Evolutionary conservation across 1,284 basidiomycete genomes (phyloP), one percentile per base, ranked within the genome.

Genomic region (Papiliotrema fonsecae): DNA sequence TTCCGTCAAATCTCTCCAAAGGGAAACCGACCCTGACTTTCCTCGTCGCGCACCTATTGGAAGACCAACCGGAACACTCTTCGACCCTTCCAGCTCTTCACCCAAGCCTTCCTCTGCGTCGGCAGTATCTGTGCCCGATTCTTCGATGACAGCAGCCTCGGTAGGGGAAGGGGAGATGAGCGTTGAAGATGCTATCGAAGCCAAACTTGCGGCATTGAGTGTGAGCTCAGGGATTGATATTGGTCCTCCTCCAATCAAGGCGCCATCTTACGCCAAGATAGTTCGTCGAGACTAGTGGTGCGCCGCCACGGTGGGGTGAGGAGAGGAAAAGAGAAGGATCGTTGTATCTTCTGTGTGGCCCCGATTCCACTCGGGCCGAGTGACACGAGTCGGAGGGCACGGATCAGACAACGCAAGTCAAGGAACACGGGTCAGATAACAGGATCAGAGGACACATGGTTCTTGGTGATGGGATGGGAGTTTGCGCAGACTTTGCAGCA

Each of bases 181-280:
- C 14, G 36, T 56, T 1, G 65, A 64, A 28, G 67, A 69, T n/a
- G 48, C 56, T 6, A 64, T 71, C 35, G 69, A 71, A 55, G 69
- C 63, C 2, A 64, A 59, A 30, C 42, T 71, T 24, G 61, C 60
- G 14, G 63, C 61, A 7, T 47, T 71, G n/a, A 58, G 47, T 30
- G 36, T 71, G 42, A 64, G 45, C 47, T 47, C 58, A 34, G 64
- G 65, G 10, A 60, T 69, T 7, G 47, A 42, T 42, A 63, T 61
- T 38, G 65, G 59, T 25, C 64, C 52, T 6, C 50, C 56, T 6
- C 55, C 54, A 1, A 50, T 18, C 11, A 47, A 44, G 19, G 54
- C 56, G 35, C 59, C 65, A 26, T 64, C 61, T 40, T 72, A 72
- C 56, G 69, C 69, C 28, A 70, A 68, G 55, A 61, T 69, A 25